These are phyloP conservation scores for Debaryomyces robertsiae DNA, from an alignment of 1,139 yeast genomes.

Conservation along the genomic window DNA sequence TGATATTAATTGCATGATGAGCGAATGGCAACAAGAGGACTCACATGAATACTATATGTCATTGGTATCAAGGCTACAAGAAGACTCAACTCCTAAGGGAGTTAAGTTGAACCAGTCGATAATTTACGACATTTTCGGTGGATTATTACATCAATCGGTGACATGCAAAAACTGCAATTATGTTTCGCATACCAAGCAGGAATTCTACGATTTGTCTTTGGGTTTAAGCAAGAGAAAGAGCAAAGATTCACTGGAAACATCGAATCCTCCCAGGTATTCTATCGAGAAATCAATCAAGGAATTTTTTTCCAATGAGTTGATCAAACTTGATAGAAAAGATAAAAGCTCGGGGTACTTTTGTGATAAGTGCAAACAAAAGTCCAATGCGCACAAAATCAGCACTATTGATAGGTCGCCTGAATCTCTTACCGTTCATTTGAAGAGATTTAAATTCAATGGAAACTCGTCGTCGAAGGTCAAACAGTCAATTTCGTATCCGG, in stretches of 20 bases:
- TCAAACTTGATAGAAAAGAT: slow-evolving; percentile 66
- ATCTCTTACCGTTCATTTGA: slow-evolving; percentile 80
- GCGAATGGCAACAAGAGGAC: slow-evolving; percentile 97
- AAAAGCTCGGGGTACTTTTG: slow-evolving; percentile 74
- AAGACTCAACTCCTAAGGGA: slow-evolving; percentile 90
- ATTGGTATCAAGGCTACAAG: slow-evolving; percentile 81
- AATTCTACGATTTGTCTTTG: slow-evolving; percentile 87
- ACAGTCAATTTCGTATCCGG: slow-evolving; percentile 80
- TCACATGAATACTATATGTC: slow-evolving; percentile 97
- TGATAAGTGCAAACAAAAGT: slow-evolving; percentile 77
- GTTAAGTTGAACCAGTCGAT: slow-evolving; percentile 78
- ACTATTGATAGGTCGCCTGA: slow-evolving; percentile 85
- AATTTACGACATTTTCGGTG: slow-evolving; percentile 92
- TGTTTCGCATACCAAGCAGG: slow-evolving; percentile 88
- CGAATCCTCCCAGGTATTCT: slow-evolving; percentile 41
- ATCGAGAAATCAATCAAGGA: slow-evolving; percentile 75
- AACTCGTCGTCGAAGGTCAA: slow-evolving; percentile 78
- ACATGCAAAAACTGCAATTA: slow-evolving; percentile 80
- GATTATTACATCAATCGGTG: slow-evolving; percentile 79
- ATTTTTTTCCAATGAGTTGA: slow-evolving; percentile 78
- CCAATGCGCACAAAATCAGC: slow-evolving; percentile 76
- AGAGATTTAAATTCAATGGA: slow-evolving; percentile 87
- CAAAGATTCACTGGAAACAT: slow-evolving; percentile 12
- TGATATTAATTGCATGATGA: slow-evolving; percentile 94
- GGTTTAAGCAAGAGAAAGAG: slow-evolving; percentile 55